A percentile compares a stretch with the other conserved stretches of the same genome.
phyloP scores from a whole-genome alignment of 495 filamentous ascomycete genomes.

The Penicillium subrubescens region DNA sequence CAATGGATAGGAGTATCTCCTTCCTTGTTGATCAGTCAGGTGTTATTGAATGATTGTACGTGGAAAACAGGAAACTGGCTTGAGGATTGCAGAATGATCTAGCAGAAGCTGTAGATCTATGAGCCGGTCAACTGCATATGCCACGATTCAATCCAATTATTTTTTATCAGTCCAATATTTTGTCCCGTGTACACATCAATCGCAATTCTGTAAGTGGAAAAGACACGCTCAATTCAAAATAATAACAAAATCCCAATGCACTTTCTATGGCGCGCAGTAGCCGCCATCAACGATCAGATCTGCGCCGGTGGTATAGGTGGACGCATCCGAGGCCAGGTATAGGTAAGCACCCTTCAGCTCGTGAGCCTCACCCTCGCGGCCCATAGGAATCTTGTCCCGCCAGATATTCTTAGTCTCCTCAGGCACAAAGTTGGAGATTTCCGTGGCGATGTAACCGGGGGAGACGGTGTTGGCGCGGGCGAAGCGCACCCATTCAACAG shows the following conservation, averaged over 20 bases:
- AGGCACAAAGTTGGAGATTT: constrained; percentile 74
- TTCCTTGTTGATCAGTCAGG: not conserved
- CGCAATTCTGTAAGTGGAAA: not conserved
- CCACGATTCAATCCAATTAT: not conserved
- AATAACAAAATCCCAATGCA: not conserved
- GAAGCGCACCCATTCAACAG: constrained; percentile 85
- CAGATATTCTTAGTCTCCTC: constrained; percentile 72
- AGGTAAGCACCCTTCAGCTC: constrained; percentile 89
- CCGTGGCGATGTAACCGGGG: constrained; percentile 86
- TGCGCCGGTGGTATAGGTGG: constrained; percentile 78
- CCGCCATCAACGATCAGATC: constrained; percentile 74
- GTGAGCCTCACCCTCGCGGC: constrained; percentile 52
- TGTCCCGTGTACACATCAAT: not conserved
- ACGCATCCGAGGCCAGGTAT: constrained; percentile 84
- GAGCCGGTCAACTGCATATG: not conserved
- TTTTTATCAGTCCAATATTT: not conserved
- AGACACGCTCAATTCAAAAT: not conserved
- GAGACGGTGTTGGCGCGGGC: constrained; percentile 81
- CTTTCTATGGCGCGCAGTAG: constrained; percentile 41
- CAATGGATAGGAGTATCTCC: too few species aligned
- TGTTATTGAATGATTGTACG: not conserved
- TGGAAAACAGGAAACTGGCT: not conserved
- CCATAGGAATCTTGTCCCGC: constrained; percentile 83
- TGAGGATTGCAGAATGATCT: not conserved
- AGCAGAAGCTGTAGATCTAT: not conserved